These are phyloP conservation scores for Adenanthera pavonina DNA, from an alignment of 306 rosid genomes.

Conservation along the genomic window DNA sequence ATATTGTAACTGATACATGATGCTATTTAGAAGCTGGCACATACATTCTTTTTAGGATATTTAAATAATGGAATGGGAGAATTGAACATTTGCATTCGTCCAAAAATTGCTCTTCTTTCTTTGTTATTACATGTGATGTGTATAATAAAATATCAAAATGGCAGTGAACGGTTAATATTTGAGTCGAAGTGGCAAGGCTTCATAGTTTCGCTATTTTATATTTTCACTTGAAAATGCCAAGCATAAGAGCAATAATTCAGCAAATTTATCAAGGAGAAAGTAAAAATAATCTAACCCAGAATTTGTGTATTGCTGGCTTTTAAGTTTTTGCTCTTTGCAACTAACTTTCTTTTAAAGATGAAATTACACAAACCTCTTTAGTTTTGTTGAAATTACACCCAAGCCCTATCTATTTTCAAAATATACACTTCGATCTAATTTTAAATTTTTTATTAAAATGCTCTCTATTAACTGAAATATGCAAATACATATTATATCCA, in stretches of 20 bases:
- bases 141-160: neutral
- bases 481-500: neutral
- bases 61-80: neutral
- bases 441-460: neutral
- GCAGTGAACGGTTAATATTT: neutral
- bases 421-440: neutral
- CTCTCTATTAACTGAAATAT: neutral
- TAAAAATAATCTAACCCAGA: constrained; percentile 3
- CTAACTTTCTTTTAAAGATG: neutral
- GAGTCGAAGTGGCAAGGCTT: neutral
- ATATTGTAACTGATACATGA: neutral
- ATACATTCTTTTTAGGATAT: neutral
- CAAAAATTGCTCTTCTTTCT: neutral
- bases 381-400: neutral
- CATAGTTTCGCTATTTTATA: neutral
- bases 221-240: constrained; percentile 12
- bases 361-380: neutral
- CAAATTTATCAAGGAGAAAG: neutral
- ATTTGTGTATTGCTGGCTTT: neutral
- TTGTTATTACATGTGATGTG: neutral
- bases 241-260: neutral
- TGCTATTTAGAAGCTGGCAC: neutral
- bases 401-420: neutral
- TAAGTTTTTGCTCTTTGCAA: neutral
- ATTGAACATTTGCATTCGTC: neutral